Conservation (phyloP, 345 rosid species). For the Eutrema japonicum region DNA sequence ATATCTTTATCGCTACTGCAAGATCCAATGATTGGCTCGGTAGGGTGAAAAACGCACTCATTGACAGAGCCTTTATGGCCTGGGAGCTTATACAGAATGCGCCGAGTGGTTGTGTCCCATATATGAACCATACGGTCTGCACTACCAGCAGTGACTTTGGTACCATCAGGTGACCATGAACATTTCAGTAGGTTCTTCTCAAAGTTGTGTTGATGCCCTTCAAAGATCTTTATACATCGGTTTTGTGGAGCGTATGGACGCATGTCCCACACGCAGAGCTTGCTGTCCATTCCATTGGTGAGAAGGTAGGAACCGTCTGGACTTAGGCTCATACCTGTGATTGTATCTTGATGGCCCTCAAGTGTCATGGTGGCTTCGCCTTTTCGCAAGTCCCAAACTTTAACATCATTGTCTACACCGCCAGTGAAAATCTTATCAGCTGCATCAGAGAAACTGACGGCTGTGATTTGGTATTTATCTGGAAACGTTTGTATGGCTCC, state of each 20-base stretch:
- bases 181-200: constrained; percentile 93
- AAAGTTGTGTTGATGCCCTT: constrained; percentile 97
- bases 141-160: constrained; percentile 95
- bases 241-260: constrained; percentile 97
- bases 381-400: constrained; percentile 92
- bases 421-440: constrained; percentile 94
- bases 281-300: constrained; percentile 91
- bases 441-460: constrained; percentile 91
- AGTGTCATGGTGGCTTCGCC: constrained; percentile 92
- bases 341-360: constrained; percentile 94
- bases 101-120: constrained; percentile 92
- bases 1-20: constrained; percentile 96
- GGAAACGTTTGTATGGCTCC: constrained; percentile 99
- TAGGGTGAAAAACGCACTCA: constrained; percentile 85
- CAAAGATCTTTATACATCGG: constrained; percentile 89
- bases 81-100: constrained; percentile 90
- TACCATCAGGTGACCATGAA: constrained; percentile 94
- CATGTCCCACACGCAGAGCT: constrained; percentile 98
- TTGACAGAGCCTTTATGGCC: constrained; percentile 94
- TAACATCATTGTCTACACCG: constrained; percentile 85
- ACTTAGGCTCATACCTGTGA: constrained; percentile 89
- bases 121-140: constrained; percentile 95
- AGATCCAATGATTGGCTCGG: constrained; percentile 88
- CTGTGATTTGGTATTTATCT: constrained; percentile 95
- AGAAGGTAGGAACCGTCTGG: constrained; percentile 98